Conservation (phyloP, 768 basidiomycete genomes). For the Russula sp. region DNA sequence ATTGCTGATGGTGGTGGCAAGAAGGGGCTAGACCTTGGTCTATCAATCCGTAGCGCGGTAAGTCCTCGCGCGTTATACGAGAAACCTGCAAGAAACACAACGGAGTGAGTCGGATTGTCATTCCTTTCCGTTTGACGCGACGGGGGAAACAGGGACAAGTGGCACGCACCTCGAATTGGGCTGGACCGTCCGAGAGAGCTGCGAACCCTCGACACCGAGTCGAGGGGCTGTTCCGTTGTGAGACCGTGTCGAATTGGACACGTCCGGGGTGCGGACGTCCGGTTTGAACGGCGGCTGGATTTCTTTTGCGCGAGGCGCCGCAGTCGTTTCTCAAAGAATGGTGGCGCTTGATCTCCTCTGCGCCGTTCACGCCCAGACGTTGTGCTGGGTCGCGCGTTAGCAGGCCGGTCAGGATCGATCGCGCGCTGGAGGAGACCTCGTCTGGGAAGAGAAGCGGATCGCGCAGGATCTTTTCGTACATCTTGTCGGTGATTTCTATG, state of each 20-base stretch:
- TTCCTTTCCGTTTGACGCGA: not conserved
- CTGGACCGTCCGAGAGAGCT: slow-evolving; percentile 92
- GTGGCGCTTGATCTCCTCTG: slow-evolving; percentile 93
- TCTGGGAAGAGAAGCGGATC: slow-evolving; percentile 90
- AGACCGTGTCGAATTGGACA: slow-evolving; percentile 84
- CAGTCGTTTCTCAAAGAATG: slow-evolving; percentile 93
- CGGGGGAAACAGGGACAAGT: not conserved
- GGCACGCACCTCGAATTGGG: slow-evolving; percentile 72
- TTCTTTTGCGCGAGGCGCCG: slow-evolving; percentile 80
- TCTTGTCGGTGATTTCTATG: slow-evolving; percentile 90
- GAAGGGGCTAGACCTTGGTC: slow-evolving; percentile 3
- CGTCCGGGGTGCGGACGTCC: slow-evolving; percentile 81
- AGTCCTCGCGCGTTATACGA: slow-evolving; percentile 77
- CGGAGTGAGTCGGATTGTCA: not conserved
- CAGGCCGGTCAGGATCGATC: slow-evolving; percentile 79
- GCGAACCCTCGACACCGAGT: slow-evolving; percentile 92
- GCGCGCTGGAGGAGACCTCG: slow-evolving; percentile 80
- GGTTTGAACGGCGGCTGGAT: slow-evolving; percentile 99
- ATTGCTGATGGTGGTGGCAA: not conserved
- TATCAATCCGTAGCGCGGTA: slow-evolving; percentile 39
- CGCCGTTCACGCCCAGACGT: slow-evolving; percentile 88
- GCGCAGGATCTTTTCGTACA: slow-evolving; percentile 93
- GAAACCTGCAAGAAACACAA: slow-evolving; percentile 50
- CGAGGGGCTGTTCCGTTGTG: slow-evolving; percentile 87
- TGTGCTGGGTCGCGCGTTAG: slow-evolving; percentile 83